Conservation (phyloP, 192 early-diverging fungal species). For the Anaeromyces robustus region DNA sequence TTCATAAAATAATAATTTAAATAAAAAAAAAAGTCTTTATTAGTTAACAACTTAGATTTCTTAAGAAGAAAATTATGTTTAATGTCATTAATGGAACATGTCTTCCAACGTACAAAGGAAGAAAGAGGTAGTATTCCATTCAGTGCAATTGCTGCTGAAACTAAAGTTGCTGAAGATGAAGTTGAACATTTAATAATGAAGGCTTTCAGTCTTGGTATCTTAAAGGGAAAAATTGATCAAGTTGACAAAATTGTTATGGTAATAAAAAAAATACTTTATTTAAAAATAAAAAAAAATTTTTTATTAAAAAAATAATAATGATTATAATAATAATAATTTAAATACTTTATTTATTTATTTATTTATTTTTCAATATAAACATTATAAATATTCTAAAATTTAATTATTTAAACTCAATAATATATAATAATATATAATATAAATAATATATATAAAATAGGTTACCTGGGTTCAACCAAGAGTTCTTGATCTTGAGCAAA, state of each 20-base stretch:
- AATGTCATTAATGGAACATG: slow-evolving; percentile 88
- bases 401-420: too few species aligned
- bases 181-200: slow-evolving; percentile 99
- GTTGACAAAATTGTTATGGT: slow-evolving; percentile 70
- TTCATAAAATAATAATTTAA: too few species aligned
- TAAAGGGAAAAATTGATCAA: slow-evolving; percentile 90
- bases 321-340: too few species aligned
- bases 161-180: slow-evolving; percentile 55
- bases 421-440: too few species aligned
- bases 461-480: slow-evolving; percentile 97
- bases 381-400: too few species aligned
- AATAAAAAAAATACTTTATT: background rate
- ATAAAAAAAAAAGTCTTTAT: slow-evolving; percentile 32
- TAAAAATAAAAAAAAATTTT: too few species aligned
- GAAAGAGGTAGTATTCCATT: slow-evolving; percentile 65
- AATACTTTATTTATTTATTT: too few species aligned
- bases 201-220: slow-evolving; percentile 79
- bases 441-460: slow-evolving; percentile 7
- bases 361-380: too few species aligned
- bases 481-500: slow-evolving; percentile 79
- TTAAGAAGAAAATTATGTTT: slow-evolving; percentile 91
- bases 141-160: slow-evolving; percentile 63
- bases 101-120: slow-evolving; percentile 71
- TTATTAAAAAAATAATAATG: too few species aligned
- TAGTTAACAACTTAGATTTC: slow-evolving; percentile 55